Percentiles rank a stretch among this genome's conserved stretches.
Evolutionary conservation across 1,284 basidiomycete species (phyloP).

Genomic region (Gomphus sp.): DNA sequence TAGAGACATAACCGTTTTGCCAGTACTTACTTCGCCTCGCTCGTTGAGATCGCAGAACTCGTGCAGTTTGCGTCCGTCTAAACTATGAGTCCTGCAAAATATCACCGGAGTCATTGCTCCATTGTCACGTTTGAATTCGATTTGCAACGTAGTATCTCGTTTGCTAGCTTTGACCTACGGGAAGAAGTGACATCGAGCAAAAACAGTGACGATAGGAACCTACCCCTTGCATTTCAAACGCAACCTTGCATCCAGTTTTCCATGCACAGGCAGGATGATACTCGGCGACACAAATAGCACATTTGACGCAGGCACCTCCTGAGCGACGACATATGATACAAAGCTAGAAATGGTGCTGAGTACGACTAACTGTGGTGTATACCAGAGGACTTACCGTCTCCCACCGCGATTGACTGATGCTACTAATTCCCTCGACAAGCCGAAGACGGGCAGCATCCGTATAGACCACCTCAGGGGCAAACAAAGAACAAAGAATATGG

Average conservation of each 20-base stretch:
- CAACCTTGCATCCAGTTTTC: slow-evolving; percentile 73
- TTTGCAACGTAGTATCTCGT: slow-evolving; percentile 52
- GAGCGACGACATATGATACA: slow-evolving; percentile 54
- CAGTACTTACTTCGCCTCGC: slow-evolving; percentile 53
- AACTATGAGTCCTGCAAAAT: slow-evolving; percentile 77
- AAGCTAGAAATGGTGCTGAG: slow-evolving; percentile 28
- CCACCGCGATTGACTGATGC: slow-evolving; percentile 59
- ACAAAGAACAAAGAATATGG: slow-evolving; percentile 85
- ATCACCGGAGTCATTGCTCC: slow-evolving; percentile 78
- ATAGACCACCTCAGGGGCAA: slow-evolving; percentile 76
- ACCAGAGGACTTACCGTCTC: slow-evolving; percentile 32
- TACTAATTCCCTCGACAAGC: slow-evolving; percentile 81
- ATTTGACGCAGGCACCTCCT: slow-evolving; percentile 78
- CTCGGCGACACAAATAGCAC: slow-evolving; percentile 70
- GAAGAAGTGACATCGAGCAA: neutral
- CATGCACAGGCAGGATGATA: slow-evolving; percentile 91
- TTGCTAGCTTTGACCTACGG: slow-evolving; percentile 64
- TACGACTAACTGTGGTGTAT: neutral
- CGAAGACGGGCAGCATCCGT: slow-evolving; percentile 66
- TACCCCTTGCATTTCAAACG: slow-evolving; percentile 83
- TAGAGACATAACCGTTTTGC: slow-evolving; percentile 3
- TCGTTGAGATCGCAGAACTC: slow-evolving; percentile 83
- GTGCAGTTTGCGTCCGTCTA: slow-evolving; percentile 56
- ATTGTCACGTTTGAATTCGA: slow-evolving; percentile 80
- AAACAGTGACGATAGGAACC: slow-evolving; percentile 21